Base-by-base conservation (phyloP, 2,329 filamentous ascomycete genomes). In the Colletotrichum camelliae region DNA sequence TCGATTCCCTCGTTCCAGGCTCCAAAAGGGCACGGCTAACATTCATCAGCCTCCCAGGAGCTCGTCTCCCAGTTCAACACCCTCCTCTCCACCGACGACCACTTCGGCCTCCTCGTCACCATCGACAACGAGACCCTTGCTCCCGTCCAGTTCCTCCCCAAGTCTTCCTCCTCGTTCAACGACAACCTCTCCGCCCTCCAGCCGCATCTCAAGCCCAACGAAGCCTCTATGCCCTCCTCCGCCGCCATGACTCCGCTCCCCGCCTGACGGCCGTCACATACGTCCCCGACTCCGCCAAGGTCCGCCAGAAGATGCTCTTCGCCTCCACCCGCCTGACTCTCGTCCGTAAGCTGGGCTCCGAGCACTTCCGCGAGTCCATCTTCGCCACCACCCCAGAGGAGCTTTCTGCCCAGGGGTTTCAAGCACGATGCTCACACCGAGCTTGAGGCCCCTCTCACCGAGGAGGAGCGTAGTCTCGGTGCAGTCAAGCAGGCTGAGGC, bases 261-360 rank as follows among this genome's bases (percentile, higher is more conserved):
- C 85, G 84, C 78, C 92, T 96, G 78, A 86, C 94, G 31, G 94
- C 93, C 61, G 87, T 96, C 43, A 95, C 94, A 43, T 97, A 96
- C 83, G 92, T 97, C 7, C 95, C 95, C 31, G 94, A 96, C 84
- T 82, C 91, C 1, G 95, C 95, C 52, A 94, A 93, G 33, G 94
- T 97, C 72, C 92, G 95, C 52, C 93, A 95, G 83, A 97, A 97
- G 88, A 97, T 95, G 93, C 90, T 97, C 27, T 96, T 96, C 83
- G 94, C 95, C 7, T 91, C 92, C 29, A 96, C 95, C 33, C 91
- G 94, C 12, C 87, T 96, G 79, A 94, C 94, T 1, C 89, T 97
- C 2, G 90, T 93, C 66, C 91, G 94, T 57, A 94, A 96, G 85
- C 88, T 97, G 12, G 95, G 95, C 61, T 91, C 92, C 70, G 94